Percentiles rank a stretch among this genome's conserved stretches.
Conservation (phyloP, 139 green algal species). For the Picochlorum costavermella region DNA sequence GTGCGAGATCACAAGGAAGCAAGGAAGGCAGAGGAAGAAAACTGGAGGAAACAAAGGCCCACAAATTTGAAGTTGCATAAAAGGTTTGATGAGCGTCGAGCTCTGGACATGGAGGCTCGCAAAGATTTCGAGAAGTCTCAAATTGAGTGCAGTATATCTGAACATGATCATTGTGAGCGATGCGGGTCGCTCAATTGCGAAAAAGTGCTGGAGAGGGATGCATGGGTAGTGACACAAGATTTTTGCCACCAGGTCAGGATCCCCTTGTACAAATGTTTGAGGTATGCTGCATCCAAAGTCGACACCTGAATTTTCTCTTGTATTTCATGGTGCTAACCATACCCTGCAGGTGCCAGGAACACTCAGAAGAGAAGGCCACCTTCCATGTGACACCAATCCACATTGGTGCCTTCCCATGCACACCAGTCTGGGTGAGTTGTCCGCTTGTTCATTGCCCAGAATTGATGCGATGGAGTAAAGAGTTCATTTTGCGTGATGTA, state of each 20-base stretch:
- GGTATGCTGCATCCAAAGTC: not conserved
- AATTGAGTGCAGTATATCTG: slow-evolving; percentile 1
- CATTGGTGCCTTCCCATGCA: slow-evolving; percentile 4
- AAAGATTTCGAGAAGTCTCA: slow-evolving; percentile 4
- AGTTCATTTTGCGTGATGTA: slow-evolving; percentile 1
- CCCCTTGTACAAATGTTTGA: slow-evolving; percentile 2
- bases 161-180: slow-evolving; percentile 3
- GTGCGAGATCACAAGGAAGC: slow-evolving; percentile 3
- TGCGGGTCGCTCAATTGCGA: slow-evolving; percentile 4
- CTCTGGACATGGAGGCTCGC: slow-evolving; percentile 3
- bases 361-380: slow-evolving; percentile 2
- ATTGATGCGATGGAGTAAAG: not conserved
- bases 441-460: not conserved
- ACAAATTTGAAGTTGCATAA: slow-evolving; percentile 4
- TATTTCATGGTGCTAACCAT: slow-evolving; percentile 1
- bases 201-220: slow-evolving; percentile 4
- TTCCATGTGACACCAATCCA: slow-evolving; percentile 5
- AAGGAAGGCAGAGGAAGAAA: slow-evolving; percentile 3
- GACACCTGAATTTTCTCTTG: not conserved
- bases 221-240: slow-evolving; percentile 1
- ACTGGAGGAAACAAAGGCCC: slow-evolving; percentile 2
- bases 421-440: not conserved
- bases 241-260: slow-evolving; percentile 3
- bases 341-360: slow-evolving; percentile 1
- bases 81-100: slow-evolving; percentile 4